Conservation (phyloP, 257 asterid genomes). For the Ocimum tenuiflorum region DNA sequence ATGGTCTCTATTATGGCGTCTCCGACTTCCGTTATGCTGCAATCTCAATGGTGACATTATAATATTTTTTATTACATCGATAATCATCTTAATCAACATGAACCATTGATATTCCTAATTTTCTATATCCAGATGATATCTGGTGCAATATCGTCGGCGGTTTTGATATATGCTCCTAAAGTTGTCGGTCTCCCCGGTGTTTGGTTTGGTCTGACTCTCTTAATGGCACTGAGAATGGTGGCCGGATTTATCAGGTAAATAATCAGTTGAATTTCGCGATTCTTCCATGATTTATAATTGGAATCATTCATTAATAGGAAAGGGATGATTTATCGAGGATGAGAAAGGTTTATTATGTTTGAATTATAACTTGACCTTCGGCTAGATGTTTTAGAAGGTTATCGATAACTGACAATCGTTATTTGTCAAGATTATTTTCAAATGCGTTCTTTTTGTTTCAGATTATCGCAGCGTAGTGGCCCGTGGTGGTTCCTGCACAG, state of each 20-base stretch:
- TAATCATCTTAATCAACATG: background rate
- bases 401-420: too few relatives aligned
- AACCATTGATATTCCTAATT: constrained; percentile 11
- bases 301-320: too few relatives aligned
- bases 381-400: too few relatives aligned
- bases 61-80: background rate
- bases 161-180: constrained; percentile 60
- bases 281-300: too few relatives aligned
- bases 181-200: constrained; percentile 76
- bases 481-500: constrained; percentile 98
- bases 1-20: constrained; percentile 85
- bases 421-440: background rate
- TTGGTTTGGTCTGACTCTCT: constrained; percentile 79
- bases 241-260: constrained; percentile 84
- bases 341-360: too few relatives aligned
- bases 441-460: constrained; percentile 22
- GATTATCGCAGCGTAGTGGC: constrained; percentile 51
- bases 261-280: too few relatives aligned
- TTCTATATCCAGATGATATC: constrained; percentile 56
- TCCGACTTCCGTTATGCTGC: constrained; percentile 88
- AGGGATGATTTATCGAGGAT: too few relatives aligned
- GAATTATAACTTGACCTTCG: too few relatives aligned
- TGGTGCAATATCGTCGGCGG: constrained; percentile 69
- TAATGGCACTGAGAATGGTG: constrained; percentile 73
- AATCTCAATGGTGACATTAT: constrained; percentile 57